Base-by-base conservation (phyloP, 495 filamentous ascomycete species). In the Aspergillus baeticus region DNA sequence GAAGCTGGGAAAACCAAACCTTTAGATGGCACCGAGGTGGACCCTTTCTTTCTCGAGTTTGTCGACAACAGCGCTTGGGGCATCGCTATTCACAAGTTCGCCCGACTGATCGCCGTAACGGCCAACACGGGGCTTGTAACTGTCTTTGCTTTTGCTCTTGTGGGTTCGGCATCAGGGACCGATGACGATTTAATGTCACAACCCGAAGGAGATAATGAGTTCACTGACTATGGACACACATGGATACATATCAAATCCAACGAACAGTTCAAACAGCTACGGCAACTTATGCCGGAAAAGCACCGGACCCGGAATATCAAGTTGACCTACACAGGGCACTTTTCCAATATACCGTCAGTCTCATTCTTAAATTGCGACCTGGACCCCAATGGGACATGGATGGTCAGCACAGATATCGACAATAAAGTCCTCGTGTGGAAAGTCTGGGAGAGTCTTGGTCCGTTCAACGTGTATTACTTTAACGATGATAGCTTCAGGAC, bases 51-150 rank as follows among this genome's bases (percentile, higher is more conserved):
- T 54, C 81, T 84, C 61, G 79, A 87, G 50, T 88, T 87, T 68
- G 91, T 97, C 17, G 82, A 78, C 1, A 70, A 65, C 22, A 92
- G 89, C 55, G 93, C 91, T 4, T 98, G 94, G 94, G 94, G 94
- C 1, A 65, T 98, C 34, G 89, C 93, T 6, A 81, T 94, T 13
- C 93, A 98, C 62, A 83, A 86, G 58, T 76, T 85, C 56, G 86
- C 87, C 11, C 80, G 91, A 2, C 69, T 96, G 35, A 82, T 98
- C 50, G 94, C 92, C 0, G 87, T 93, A 15, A 85, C 87, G 51
- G 83, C 88, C 0, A 98, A 98, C 63, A 80, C 76, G 5, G 68
- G 77, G 22, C 71, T 81, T 26, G 83, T 94, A 44, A 82, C 78
- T 5, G 81, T 95, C 14, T 91, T 89, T 65, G 87, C 85, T 3